Percentiles rank a stretch among this genome's conserved stretches.
phyloP scores from a whole-genome alignment of 495 filamentous ascomycete species.

The Podospora comata region DNA sequence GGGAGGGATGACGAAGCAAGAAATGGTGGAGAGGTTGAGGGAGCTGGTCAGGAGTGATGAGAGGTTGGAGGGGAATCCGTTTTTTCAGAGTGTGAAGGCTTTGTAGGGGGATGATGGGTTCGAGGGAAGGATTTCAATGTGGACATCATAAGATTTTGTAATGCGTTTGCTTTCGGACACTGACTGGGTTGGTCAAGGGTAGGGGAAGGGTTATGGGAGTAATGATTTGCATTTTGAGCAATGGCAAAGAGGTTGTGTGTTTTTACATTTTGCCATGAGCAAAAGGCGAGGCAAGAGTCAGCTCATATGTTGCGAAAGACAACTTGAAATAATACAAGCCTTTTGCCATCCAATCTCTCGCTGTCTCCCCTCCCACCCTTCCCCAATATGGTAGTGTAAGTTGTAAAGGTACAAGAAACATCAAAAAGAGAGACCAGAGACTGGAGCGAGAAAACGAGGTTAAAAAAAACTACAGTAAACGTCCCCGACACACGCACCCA shows the following conservation, averaged over 20 bases:
- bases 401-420: background rate
- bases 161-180: background rate
- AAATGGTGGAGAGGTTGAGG: constrained; percentile 76
- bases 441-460: background rate
- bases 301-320: background rate
- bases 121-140: too few species aligned
- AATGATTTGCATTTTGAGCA: background rate
- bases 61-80: constrained; percentile 74
- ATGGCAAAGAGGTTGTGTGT: background rate
- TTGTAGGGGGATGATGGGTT: constrained; percentile 49
- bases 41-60: constrained; percentile 70
- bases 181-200: background rate
- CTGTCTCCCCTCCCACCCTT: background rate
- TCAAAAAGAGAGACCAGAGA: background rate
- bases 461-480: background rate
- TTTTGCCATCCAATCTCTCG: background rate
- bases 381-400: background rate
- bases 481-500: background rate
- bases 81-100: constrained; percentile 83
- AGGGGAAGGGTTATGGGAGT: background rate
- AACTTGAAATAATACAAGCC: background rate
- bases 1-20: constrained; percentile 61
- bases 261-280: background rate
- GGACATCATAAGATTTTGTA: background rate
- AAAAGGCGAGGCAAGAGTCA: background rate